These are phyloP conservation scores for Boletus vermiculosoides DNA, from an alignment of 768 basidiomycete species.

Conservation along the genomic window DNA sequence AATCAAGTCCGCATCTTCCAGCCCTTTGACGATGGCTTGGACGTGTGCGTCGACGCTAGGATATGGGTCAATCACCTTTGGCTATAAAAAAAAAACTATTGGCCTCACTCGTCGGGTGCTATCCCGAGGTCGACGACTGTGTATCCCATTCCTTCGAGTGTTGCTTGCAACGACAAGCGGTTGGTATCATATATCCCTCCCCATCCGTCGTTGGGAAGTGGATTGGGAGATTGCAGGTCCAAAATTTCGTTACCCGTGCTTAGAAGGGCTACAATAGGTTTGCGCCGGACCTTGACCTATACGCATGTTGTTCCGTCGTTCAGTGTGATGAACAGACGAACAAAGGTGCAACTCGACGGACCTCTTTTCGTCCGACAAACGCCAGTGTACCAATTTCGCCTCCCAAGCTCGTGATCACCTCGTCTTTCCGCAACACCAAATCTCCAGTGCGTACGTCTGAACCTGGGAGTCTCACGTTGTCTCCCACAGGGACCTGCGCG, in stretches of 20 bases:
- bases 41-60: conserved; percentile 58
- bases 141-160: conserved; percentile 71
- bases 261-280: conserved; percentile 75
- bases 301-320: not conserved
- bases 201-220: conserved; percentile 46
- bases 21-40: conserved; percentile 52
- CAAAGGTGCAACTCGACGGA: conserved; percentile 27
- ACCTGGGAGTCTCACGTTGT: conserved; percentile 73
- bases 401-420: conserved; percentile 60
- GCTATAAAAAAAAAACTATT: not conserved
- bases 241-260: conserved; percentile 86
- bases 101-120: conserved; percentile 63
- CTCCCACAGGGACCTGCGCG: conserved; percentile 55
- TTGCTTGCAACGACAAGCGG: conserved; percentile 71
- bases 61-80: not conserved
- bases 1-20: conserved; percentile 67
- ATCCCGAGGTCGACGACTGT: conserved; percentile 80
- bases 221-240: conserved; percentile 51
- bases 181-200: conserved; percentile 85
- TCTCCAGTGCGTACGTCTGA: conserved; percentile 73
- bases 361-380: conserved; percentile 75
- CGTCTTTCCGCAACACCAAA: conserved; percentile 59
- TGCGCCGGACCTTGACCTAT: conserved; percentile 67
- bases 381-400: conserved; percentile 83
- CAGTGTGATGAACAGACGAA: not conserved